A percentile compares a stretch with the other conserved stretches of the same genome.
phyloP scores from a whole-genome alignment of 768 basidiomycete species.

The Collybia sordida region DNA sequence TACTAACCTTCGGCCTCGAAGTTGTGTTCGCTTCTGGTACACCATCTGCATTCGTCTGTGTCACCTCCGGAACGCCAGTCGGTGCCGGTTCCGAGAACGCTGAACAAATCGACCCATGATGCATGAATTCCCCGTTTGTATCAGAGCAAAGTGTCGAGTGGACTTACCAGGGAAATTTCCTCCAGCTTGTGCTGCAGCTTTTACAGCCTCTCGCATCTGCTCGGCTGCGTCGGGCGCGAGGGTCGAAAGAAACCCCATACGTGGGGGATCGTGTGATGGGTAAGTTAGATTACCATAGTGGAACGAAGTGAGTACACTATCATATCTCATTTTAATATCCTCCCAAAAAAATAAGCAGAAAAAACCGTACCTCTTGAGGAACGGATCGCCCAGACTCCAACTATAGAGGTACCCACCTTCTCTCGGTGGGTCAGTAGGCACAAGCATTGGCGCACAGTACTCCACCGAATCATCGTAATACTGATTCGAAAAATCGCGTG shows the following conservation, averaged over 20 bases:
- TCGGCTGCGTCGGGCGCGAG: conserved; percentile 56
- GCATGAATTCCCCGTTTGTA: not conserved
- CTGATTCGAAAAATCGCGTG: conserved; percentile 64
- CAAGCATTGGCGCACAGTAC: conserved; percentile 55
- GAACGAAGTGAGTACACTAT: conserved; percentile 63
- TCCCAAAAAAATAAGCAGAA: conserved; percentile 1
- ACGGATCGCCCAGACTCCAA: conserved; percentile 79
- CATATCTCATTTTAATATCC: not conserved
- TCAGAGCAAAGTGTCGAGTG: not conserved
- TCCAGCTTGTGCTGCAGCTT: conserved; percentile 24
- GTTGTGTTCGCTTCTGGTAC: conserved; percentile 19
- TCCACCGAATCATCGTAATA: conserved; percentile 33
- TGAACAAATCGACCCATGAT: conserved; percentile 13
- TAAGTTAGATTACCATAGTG: conserved; percentile 72
- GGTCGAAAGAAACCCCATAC: conserved; percentile 71
- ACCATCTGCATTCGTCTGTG: conserved; percentile 21
- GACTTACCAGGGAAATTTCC: conserved; percentile 34
- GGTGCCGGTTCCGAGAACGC: conserved; percentile 43
- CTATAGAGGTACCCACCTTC: conserved; percentile 63
- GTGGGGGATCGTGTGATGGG: conserved; percentile 67
- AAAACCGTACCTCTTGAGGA: conserved; percentile 63
- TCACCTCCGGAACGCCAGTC: conserved; percentile 23
- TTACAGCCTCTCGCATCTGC: conserved; percentile 26
- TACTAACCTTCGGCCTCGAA: not conserved
- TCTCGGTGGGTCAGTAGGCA: conserved; percentile 60